phyloP scores from a whole-genome alignment of 2,329 filamentous ascomycete species.

The Trichoderma atroviride region DNA sequence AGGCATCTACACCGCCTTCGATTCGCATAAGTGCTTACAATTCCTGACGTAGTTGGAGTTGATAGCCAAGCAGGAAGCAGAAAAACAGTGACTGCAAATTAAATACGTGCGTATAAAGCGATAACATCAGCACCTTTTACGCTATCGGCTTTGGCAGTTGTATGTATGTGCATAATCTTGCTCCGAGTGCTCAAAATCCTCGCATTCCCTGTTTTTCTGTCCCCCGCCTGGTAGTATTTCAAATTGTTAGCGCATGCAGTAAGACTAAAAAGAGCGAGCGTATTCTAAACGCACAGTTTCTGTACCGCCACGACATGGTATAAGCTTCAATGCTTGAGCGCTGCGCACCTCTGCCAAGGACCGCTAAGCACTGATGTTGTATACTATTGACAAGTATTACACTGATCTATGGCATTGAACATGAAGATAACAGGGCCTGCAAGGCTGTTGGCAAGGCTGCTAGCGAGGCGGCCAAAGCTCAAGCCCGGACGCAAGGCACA shows the following conservation, averaged over 20 bases:
- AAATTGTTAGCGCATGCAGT: neutral
- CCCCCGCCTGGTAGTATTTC: neutral
- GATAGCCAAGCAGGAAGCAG: neutral
- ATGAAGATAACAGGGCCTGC: neutral
- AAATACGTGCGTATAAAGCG: neutral
- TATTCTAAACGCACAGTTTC: neutral
- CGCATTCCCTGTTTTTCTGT: neutral
- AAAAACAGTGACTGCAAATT: neutral
- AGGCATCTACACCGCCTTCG: conserved; percentile 1
- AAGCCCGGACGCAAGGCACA: neutral
- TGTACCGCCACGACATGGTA: neutral
- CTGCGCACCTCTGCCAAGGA: neutral
- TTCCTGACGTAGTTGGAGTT: neutral
- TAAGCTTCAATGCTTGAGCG: neutral
- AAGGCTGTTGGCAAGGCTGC: neutral
- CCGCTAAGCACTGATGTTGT: neutral
- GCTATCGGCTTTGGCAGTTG: neutral
- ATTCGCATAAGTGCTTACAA: neutral
- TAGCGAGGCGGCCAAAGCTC: neutral
- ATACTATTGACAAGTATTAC: neutral
- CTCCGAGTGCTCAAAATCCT: neutral
- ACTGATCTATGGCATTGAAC: no score
- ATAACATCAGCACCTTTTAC: neutral
- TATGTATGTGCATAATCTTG: neutral
- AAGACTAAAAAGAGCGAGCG: neutral